Conservation (phyloP, 2,329 filamentous ascomycete species). For the Neodidymelliopsis sp. region DNA sequence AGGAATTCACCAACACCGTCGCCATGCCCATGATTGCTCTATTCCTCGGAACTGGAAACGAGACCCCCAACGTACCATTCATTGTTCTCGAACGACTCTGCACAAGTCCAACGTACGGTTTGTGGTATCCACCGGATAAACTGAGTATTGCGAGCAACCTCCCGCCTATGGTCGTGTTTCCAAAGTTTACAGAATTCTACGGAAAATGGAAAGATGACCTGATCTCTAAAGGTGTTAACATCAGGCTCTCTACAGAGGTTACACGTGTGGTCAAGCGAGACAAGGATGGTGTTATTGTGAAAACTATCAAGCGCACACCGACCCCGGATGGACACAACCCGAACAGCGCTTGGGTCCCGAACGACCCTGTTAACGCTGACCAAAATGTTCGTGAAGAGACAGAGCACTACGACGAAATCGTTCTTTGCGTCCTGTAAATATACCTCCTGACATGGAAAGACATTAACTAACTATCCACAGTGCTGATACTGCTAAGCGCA, state of each 20-base stretch:
- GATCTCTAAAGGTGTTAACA: conserved; percentile 61
- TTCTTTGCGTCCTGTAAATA: conserved; percentile 65
- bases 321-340: conserved; percentile 54
- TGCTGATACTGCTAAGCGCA: conserved; percentile 64
- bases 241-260: conserved; percentile 65
- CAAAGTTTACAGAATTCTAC: conserved; percentile 68
- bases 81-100: conserved; percentile 66
- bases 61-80: conserved; percentile 73
- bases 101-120: conserved; percentile 64
- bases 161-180: conserved; percentile 68
- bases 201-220: conserved; percentile 63
- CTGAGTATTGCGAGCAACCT: conserved; percentile 58
- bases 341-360: conserved; percentile 54
- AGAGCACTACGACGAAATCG: conserved; percentile 69
- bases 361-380: conserved; percentile 50
- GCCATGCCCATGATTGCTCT: conserved; percentile 75
- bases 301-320: conserved; percentile 54
- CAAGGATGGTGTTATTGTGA: conserved; percentile 60
- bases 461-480: conserved; percentile 26
- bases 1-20: conserved; percentile 75
- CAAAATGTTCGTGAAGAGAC: conserved; percentile 52
- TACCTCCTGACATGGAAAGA: not conserved
- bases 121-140: conserved; percentile 64
- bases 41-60: conserved; percentile 78
- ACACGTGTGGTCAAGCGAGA: conserved; percentile 61